Base-by-base conservation (phyloP, 805 yeast genomes). In the Myxozyma lipomycoides region DNA sequence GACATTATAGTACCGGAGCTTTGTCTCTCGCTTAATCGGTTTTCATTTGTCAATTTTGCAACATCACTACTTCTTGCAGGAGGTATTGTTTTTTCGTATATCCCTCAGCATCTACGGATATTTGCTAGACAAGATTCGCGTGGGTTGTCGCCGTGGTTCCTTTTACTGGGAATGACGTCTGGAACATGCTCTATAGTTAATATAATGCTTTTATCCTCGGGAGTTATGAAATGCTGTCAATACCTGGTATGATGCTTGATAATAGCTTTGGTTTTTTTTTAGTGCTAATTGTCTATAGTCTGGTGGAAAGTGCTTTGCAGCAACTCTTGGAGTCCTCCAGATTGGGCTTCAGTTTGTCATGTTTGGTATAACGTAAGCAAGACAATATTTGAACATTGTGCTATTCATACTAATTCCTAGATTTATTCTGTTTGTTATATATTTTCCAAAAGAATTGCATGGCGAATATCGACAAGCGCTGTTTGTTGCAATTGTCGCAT, bases 31-130 rank as follows among this genome's bases (percentile, higher is more conserved):
- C 50, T 61, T 69, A 70, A 43, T 69, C 28, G 74, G n/a, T 84
- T 86, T 0, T 75, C 82, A 1, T 60, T 61, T 1, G 56, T 72
- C 28, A 78, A 77, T 52, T 76, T 84, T 41, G 59, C 68, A 2
- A 60, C 81, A 9, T 78, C 86, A 24, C 51, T 78, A 0, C 44
- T 71, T 3, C 75, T 87, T 30, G 81, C 88, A 0, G 43, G 78
- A 1, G 95, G 89, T 2, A 85, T 87, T 6, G 77, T 81, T 30
- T 59, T 75, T 9, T 83, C 91, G 40, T 87, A 87, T 64, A 46
- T 82, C 2, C 95, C 95, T 0, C 96, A 87, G 68, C 86, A 83
- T 64, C 49, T 72, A 39, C 75, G 82, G 40, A 80, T 87, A 47
- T 66, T 78, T 45, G 59, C 64, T 18, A 74, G 88, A 44, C 67